Percentiles rank a stretch among this genome's conserved stretches.
Conservation (phyloP, 2,329 filamentous ascomycete genomes). For the Pseudogymnoascus sp. region DNA sequence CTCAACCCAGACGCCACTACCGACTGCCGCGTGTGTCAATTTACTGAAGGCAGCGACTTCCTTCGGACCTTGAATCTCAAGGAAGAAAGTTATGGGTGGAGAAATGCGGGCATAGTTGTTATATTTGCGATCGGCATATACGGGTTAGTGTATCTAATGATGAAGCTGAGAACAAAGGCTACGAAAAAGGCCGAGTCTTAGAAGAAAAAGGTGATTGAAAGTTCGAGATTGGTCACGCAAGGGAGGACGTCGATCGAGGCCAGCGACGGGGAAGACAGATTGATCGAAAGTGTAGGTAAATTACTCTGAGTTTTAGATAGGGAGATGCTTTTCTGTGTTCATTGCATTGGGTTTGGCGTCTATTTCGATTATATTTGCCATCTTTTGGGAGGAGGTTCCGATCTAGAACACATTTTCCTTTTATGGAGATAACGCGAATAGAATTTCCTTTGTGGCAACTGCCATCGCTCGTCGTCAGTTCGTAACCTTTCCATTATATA, state of each 20-base stretch:
- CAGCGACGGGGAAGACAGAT: background rate
- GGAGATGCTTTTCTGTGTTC: background rate
- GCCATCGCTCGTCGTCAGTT: background rate
- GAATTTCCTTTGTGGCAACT: background rate
- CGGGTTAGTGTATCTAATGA: slow-evolving; percentile 37
- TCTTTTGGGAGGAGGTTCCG: background rate
- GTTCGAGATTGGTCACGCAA: background rate
- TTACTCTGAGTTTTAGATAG: background rate
- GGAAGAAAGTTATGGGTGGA: slow-evolving; percentile 57
- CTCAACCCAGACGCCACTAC: slow-evolving; percentile 49
- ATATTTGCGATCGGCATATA: slow-evolving; percentile 37
- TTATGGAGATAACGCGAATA: background rate
- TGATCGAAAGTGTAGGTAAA: background rate
- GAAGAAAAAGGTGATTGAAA: background rate
- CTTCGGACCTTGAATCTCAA: slow-evolving; percentile 49
- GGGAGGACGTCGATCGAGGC: background rate
- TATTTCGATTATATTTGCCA: background rate
- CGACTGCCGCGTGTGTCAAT: slow-evolving; percentile 54
- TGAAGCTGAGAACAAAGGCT: slow-evolving; percentile 41
- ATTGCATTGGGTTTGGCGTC: background rate
- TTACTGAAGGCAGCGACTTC: slow-evolving; percentile 50
- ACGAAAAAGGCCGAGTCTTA: slow-evolving; percentile 34
- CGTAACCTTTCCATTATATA: background rate
- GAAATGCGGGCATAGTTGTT: slow-evolving; percentile 46
- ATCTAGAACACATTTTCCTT: background rate